A percentile compares a stretch with the other conserved stretches of the same genome.
Conservation (phyloP, 2,329 filamentous ascomycete species). For the Rhexocercosporidium sp. region DNA sequence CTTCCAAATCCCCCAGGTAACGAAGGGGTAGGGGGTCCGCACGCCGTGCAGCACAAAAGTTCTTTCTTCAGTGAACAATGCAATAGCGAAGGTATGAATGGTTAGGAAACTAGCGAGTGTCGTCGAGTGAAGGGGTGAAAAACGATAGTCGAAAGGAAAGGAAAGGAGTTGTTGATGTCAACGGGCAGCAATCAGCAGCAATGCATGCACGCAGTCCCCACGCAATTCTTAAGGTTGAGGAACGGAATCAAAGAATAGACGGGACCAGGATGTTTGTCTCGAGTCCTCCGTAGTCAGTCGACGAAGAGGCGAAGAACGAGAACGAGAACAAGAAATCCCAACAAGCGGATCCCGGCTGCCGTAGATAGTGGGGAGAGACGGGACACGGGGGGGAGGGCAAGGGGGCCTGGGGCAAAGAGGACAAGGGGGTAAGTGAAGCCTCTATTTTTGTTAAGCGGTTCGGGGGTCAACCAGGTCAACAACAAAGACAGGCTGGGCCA, state of each 20-base stretch:
- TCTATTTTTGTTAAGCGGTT: constrained; percentile 6
- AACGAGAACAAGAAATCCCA: background rate
- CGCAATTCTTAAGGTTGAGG: constrained; percentile 7
- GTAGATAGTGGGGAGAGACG: constrained; percentile 9
- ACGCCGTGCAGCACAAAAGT: background rate
- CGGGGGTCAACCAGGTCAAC: constrained; percentile 3
- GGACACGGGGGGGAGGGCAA: background rate
- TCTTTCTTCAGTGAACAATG: background rate
- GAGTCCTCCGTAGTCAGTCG: no score
- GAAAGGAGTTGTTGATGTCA: background rate
- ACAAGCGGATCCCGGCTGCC: constrained; percentile 3
- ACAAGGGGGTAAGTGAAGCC: no score
- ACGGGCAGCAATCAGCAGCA: background rate
- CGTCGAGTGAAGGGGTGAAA: constrained; percentile 8
- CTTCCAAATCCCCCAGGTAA: constrained; percentile 28
- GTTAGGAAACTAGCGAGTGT: constrained; percentile 31
- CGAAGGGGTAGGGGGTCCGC: constrained; percentile 14
- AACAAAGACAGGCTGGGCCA: background rate
- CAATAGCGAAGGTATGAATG: constrained; percentile 25
- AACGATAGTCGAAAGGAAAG: background rate
- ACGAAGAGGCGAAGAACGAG: background rate
- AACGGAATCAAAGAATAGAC: background rate
- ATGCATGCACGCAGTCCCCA: background rate
- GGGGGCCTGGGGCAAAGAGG: no score
- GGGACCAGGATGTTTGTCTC: constrained; percentile 9